Conservation (phyloP, 345 rosid genomes). For the Lagerstroemia speciosa region DNA sequence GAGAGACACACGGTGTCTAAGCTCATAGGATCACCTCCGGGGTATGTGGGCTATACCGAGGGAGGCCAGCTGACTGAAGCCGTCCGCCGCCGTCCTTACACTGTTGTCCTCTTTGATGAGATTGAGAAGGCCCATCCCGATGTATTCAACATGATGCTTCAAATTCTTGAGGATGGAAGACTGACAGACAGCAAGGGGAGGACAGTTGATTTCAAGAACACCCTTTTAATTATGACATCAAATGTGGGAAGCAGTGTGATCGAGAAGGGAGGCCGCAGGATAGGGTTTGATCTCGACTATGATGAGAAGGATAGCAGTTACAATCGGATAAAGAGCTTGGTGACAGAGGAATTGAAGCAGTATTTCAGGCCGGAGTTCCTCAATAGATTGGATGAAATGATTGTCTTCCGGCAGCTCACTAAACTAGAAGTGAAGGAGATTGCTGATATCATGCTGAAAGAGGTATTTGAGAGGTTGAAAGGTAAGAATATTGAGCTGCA, state of each 20-base stretch:
- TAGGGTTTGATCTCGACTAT: conserved; percentile 16
- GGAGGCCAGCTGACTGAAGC: conserved; percentile 64
- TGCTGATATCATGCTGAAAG: conserved; percentile 42
- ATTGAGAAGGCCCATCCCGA: conserved; percentile 61
- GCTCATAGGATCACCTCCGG: conserved; percentile 58
- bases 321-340: conserved; percentile 24
- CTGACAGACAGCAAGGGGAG: conserved; percentile 54
- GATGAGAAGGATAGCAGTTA: conserved; percentile 25
- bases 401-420: conserved; percentile 43
- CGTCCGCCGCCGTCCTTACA: conserved; percentile 44
- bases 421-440: conserved; percentile 40
- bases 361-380: conserved; percentile 60
- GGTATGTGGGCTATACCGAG: conserved; percentile 46
- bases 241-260: conserved; percentile 42
- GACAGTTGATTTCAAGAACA: conserved; percentile 53
- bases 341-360: conserved; percentile 36
- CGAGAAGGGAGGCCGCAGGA: conserved; percentile 19
- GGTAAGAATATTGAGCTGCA: conserved; percentile 37
- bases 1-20: conserved; percentile 55
- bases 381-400: conserved; percentile 53
- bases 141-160: conserved; percentile 55
- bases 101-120: conserved; percentile 51
- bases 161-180: conserved; percentile 50
- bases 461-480: conserved; percentile 35
- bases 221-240: conserved; percentile 53